A percentile compares a stretch with the other conserved stretches of the same genome.
Conservation (phyloP, 345 rosid species). For the Populus ilicifolia region DNA sequence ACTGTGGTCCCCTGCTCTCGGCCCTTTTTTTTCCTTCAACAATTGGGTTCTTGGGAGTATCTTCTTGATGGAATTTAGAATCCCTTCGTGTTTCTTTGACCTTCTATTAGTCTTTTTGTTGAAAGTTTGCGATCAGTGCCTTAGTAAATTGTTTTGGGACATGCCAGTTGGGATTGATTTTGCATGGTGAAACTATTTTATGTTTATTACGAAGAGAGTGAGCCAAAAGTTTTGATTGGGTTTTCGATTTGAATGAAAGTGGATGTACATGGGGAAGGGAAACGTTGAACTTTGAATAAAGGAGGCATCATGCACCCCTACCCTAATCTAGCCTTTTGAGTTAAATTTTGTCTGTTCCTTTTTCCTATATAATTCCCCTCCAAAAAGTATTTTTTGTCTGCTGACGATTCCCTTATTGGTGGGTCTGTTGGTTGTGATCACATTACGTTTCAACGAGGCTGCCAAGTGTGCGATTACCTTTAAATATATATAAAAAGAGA, state of each 20-base stretch:
- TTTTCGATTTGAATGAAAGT: constrained; percentile 8
- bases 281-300: neutral
- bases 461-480: constrained; percentile 7
- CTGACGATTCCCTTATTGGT: constrained; percentile 19
- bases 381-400: constrained; percentile 49
- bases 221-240: neutral
- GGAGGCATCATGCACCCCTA: neutral
- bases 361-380: constrained; percentile 29
- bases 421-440: constrained; percentile 4
- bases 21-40: neutral
- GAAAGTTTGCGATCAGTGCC: neutral
- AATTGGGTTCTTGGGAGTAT: constrained; percentile 1
- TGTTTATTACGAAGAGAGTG: neutral
- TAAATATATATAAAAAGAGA: neutral
- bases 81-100: constrained; percentile 10
- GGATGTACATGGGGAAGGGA: constrained; percentile 8
- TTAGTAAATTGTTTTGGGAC: neutral
- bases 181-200: neutral
- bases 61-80: constrained; percentile 22
- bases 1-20: neutral
- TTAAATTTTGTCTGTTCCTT: constrained; percentile 24
- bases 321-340: constrained; percentile 14
- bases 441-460: constrained; percentile 2
- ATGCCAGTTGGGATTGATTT: neutral
- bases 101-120: neutral